Percentiles rank a stretch among this genome's conserved stretches.
Conservation (phyloP, 2,329 filamentous ascomycete species). For the Aspergillus hiratsukae region DNA sequence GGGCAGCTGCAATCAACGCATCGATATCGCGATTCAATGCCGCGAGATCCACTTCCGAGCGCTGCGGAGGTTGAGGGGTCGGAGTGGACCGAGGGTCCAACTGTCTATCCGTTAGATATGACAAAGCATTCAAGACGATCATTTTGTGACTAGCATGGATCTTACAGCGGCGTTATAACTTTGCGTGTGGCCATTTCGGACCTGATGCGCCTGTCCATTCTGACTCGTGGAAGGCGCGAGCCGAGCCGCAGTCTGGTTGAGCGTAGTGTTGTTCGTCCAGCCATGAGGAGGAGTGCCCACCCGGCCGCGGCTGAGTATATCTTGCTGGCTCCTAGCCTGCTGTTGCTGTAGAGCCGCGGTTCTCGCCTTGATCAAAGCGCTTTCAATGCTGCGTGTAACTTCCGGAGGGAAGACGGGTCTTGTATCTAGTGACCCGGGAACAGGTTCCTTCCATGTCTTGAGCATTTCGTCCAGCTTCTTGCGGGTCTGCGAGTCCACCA, state of each 20-base stretch:
- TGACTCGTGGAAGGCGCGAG: conserved; percentile 31
- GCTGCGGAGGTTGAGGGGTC: conserved; percentile 31
- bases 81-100: conserved; percentile 19
- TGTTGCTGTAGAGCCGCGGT: conserved; percentile 50
- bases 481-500: conserved; percentile 77
- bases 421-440: conserved; percentile 88
- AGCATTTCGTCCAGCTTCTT: conserved; percentile 96
- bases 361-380: conserved; percentile 79
- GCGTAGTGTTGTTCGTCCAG: conserved; percentile 70
- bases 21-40: conserved; percentile 79
- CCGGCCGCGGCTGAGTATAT: conserved; percentile 50
- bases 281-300: conserved; percentile 50
- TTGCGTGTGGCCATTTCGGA: conserved; percentile 27
- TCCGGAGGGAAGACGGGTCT: conserved; percentile 87
- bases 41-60: conserved; percentile 54
- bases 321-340: conserved; percentile 51
- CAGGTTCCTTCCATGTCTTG: conserved; percentile 95
- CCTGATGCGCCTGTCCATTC: conserved; percentile 19
- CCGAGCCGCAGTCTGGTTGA: conserved; percentile 51
- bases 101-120: conserved; percentile 10
- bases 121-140: background rate
- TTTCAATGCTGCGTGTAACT: conserved; percentile 86
- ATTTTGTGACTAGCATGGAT: background rate
- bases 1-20: conserved; percentile 67
- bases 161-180: conserved; percentile 22